Conservation (phyloP, 495 filamentous ascomycete genomes). For the Neurospora sp. region DNA sequence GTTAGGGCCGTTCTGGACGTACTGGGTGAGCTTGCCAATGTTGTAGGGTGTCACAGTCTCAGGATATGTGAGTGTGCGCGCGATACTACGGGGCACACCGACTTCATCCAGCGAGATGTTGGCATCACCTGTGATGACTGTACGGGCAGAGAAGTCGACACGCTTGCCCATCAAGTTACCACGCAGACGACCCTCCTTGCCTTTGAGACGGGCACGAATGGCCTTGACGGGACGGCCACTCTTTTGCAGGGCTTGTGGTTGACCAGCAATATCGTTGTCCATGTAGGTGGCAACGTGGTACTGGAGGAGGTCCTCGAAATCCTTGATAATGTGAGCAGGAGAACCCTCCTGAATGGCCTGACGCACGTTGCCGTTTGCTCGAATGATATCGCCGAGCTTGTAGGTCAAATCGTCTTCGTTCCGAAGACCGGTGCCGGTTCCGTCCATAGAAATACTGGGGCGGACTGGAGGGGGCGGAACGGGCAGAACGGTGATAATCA, state of each 20-base stretch:
- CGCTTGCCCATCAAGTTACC: conserved; percentile 99
- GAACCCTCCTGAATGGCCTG: conserved; percentile 82
- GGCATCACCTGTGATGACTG: conserved; percentile 96
- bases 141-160: conserved; percentile 98
- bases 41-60: conserved; percentile 98
- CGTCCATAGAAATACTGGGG: conserved; percentile 90
- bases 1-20: conserved; percentile 88
- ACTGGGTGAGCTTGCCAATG: conserved; percentile 76
- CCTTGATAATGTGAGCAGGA: conserved; percentile 74
- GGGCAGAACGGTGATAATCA: conserved; percentile 90
- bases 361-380: conserved; percentile 88
- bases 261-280: conserved; percentile 97
- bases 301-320: conserved; percentile 88
- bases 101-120: conserved; percentile 95
- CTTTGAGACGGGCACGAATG: conserved; percentile 91
- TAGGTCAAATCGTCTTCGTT: conserved; percentile 98
- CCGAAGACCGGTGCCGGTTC: conserved; percentile 71
- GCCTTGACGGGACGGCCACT: conserved; percentile 92
- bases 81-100: conserved; percentile 84
- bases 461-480: conserved; percentile 93
- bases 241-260: conserved; percentile 93
- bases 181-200: conserved; percentile 93
- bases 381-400: conserved; percentile 96
- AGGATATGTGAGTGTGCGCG: conserved; percentile 83
- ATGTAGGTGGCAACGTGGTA: conserved; percentile 98